Evolutionary conservation across 2,329 filamentous ascomycete species (phyloP), one percentile per base, ranked within the genome.

Genomic region (Coniella vitis): DNA sequence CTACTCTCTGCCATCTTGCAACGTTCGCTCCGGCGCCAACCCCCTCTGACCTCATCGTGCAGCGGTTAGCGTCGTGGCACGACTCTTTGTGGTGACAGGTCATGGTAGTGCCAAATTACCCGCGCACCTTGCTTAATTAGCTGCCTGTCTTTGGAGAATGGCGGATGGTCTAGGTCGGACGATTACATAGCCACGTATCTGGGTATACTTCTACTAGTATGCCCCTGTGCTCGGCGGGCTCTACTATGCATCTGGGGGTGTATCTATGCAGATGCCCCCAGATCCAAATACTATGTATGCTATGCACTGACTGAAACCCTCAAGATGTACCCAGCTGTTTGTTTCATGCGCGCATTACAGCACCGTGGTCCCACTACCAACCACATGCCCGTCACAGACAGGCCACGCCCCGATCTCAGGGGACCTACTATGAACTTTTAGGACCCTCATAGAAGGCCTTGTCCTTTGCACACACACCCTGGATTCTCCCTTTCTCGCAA

Each of bases 31-130:
- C 7, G 32, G 31, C 21, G 21, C n/a, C 39, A 20, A 25, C 8
- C 20, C n/a, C 22, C 25, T 46, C 44, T 47, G 44, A 47, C 44
- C 36, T 39, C 44, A 47, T 47, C 37, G 44, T 47, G 44, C 44
- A 47, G 44, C 25, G 13, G 39, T 7, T 39, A 39, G 44, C 34
- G 44, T 32, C 25, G 37, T 47, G 36, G 44, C 36, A 21, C 36
- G 16, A 29, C 20, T 22, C 2, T 22, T 16, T n/a, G n/a, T n/a
- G 20, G 9, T 45, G 7, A 14, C 34, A 22, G 25, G 25, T 32
- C 25, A 35, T 22, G 12, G 37, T 38, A 10, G 25, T 29, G 25
- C 25, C 25, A 29, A 29, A 29, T 21, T 9, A n/a, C 37, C 10
- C 17, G 5, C 35, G 3, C 35, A 2, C n/a, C 4, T 29, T 29